Evolutionary conservation across 768 basidiomycete species (phyloP).

Genomic region (Suillus sp.): DNA sequence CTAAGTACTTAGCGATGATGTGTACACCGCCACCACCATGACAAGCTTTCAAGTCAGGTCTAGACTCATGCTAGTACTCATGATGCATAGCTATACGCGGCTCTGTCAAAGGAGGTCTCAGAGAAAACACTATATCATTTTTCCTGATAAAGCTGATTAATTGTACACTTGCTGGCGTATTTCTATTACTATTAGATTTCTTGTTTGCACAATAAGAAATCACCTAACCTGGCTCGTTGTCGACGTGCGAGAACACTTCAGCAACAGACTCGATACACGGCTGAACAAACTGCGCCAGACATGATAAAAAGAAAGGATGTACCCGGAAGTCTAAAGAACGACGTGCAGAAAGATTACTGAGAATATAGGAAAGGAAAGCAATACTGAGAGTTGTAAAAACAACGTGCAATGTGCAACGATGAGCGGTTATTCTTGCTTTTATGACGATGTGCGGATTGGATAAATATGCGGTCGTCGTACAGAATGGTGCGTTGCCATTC

Average conservation of each 20-base stretch:
- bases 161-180: background rate
- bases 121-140: background rate
- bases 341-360: background rate
- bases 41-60: too few species aligned
- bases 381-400: background rate
- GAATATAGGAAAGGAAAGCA: background rate
- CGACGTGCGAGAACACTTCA: background rate
- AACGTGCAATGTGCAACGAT: background rate
- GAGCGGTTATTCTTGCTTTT: background rate
- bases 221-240: background rate
- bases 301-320: background rate
- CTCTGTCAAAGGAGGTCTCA: background rate
- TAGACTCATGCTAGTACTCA: too few species aligned
- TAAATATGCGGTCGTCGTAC: conserved; percentile 1
- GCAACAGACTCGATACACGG: background rate
- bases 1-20: too few species aligned
- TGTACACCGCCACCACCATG: too few species aligned
- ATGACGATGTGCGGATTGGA: background rate
- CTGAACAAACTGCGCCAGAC: background rate
- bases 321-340: background rate
- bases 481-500: background rate
- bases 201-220: background rate
- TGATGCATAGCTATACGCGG: background rate
- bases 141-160: background rate
- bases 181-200: background rate